These are phyloP conservation scores for Malus orientalis DNA, from an alignment of 306 rosid genomes.

Conservation along the genomic window DNA sequence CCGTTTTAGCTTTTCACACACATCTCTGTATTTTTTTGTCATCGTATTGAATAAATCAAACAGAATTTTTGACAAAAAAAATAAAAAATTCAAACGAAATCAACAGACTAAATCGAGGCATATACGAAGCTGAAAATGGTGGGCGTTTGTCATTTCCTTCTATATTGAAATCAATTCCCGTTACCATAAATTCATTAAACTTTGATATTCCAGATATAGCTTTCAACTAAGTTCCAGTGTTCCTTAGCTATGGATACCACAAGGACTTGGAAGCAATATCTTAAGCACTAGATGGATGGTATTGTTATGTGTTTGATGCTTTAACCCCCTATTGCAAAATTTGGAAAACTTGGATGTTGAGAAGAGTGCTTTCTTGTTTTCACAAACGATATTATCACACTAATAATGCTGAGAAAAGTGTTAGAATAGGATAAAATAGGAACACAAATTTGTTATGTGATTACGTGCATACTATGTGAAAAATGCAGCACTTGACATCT, in stretches of 20 bases:
- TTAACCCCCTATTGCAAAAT: no score
- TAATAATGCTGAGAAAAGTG: no score
- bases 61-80: no score
- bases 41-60: no score
- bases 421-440: not conserved
- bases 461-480: not conserved
- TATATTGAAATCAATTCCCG: not conserved
- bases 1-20: no score
- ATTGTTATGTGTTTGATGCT: not conserved
- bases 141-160: no score
- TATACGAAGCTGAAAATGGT: not conserved
- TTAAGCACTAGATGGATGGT: not conserved
- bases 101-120: no score
- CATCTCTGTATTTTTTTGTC: not conserved
- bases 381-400: no score
- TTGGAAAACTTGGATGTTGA: not conserved
- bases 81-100: no score
- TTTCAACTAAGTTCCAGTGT: not conserved
- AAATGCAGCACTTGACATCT: slow-evolving; percentile 17
- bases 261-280: not conserved
- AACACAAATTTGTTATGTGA: not conserved
- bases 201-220: not conserved
- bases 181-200: not conserved
- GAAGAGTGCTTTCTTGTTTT: no score
- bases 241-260: not conserved